These are phyloP conservation scores for Tausonia pullulans DNA, from an alignment of 1,284 basidiomycete species.

Conservation along the genomic window DNA sequence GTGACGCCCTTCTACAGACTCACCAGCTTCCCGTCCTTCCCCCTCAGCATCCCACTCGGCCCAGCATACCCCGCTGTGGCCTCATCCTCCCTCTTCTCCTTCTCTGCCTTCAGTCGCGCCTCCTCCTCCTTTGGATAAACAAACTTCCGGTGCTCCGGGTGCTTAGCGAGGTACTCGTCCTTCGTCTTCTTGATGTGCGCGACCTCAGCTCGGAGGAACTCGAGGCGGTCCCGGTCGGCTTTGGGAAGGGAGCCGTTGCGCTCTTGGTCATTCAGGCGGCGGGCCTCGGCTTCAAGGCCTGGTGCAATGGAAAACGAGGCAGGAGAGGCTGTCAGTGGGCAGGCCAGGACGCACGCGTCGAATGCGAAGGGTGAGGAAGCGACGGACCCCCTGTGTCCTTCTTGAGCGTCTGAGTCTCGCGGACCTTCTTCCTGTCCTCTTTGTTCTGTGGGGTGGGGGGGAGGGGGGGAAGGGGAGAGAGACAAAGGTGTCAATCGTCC, in stretches of 20 bases:
- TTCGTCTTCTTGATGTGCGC: conserved; percentile 70
- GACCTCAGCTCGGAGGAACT: conserved; percentile 61
- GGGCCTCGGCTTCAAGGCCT: conserved; percentile 34
- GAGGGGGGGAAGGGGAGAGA: not conserved
- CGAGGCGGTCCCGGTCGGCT: conserved; percentile 27
- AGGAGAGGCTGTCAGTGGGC: not conserved
- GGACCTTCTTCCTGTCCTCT: conserved; percentile 57
- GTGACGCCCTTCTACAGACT: not conserved
- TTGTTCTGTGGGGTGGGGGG: conserved; percentile 53
- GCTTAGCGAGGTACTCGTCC: conserved; percentile 75
- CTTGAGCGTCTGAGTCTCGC: conserved; percentile 73
- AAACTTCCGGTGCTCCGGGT: conserved; percentile 72
- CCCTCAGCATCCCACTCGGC: conserved; percentile 37
- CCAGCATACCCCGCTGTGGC: conserved; percentile 9
- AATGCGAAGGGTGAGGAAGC: not conserved
- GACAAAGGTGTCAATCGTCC: conserved; percentile 21
- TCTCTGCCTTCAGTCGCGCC: conserved; percentile 28
- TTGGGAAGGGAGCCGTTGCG: conserved; percentile 23
- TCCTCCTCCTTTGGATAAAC: conserved; percentile 46
- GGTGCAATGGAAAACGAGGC: not conserved
- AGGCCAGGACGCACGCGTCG: not conserved
- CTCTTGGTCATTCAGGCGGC: conserved; percentile 24
- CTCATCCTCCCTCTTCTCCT: conserved; percentile 38
- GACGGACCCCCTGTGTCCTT: conserved; percentile 65
- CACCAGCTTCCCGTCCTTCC: conserved; percentile 15